Conservation (phyloP, 805 yeast genomes). For the Starmerella stellata region DNA sequence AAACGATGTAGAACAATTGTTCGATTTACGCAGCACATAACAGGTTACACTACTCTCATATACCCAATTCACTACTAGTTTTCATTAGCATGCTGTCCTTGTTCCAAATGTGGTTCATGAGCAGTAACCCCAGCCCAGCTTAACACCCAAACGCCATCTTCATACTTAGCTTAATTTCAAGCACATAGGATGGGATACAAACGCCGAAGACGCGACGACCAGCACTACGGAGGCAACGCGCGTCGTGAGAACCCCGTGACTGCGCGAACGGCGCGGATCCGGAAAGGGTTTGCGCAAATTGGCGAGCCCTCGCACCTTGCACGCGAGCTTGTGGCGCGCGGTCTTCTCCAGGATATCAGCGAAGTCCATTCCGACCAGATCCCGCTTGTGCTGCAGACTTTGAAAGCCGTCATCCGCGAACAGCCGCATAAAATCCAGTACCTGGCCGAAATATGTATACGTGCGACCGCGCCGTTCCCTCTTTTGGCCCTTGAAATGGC, state of each 20-base stretch:
- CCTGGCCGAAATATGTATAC: conserved; percentile 20
- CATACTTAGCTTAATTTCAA: background rate
- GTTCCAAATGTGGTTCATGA: too few species aligned
- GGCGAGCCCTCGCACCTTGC: conserved; percentile 35
- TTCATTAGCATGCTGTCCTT: too few species aligned
- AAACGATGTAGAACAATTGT: too few species aligned
- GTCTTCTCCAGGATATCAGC: conserved; percentile 26
- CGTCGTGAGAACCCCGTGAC: conserved; percentile 9
- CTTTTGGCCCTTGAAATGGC: conserved; percentile 50
- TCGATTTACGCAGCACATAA: too few species aligned
- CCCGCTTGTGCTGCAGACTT: conserved; percentile 39
- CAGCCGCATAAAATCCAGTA: conserved; percentile 80
- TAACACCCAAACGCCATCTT: too few species aligned
- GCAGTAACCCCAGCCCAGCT: too few species aligned
- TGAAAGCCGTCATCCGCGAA: conserved; percentile 55
- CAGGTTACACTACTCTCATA: too few species aligned
- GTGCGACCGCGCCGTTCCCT: conserved; percentile 36
- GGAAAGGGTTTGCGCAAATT: conserved; percentile 33
- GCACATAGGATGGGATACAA: conserved; percentile 6
- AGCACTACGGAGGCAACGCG: conserved; percentile 10
- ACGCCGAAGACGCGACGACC: conserved; percentile 11
- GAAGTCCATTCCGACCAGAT: conserved; percentile 46
- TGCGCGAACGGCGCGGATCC: conserved; percentile 11
- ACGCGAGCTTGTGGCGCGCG: conserved; percentile 16
- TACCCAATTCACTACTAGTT: too few species aligned